Evolutionary conservation across 2,329 filamentous ascomycete genomes (phyloP), one percentile per base, ranked within the genome.

Genomic region (Dothideomycetes sp.): DNA sequence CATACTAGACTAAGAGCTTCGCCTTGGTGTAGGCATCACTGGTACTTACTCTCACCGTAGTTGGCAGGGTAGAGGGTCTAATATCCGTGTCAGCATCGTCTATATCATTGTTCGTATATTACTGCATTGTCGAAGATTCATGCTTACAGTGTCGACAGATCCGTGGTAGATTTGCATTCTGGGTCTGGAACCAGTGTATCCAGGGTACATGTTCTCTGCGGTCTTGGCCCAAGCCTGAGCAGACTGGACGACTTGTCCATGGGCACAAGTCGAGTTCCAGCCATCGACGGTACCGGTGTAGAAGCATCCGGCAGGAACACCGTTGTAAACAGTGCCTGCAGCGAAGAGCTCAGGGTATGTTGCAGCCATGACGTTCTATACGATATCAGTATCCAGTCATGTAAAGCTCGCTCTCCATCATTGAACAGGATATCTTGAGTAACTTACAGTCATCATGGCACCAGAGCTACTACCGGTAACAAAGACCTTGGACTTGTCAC

Each of bases 121-220:
- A n/a, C n/a, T n/a, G n/a, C n/a, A n/a, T n/a, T n/a, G n/a, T n/a
- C n/a, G n/a, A n/a, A n/a, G n/a, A n/a, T n/a, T n/a, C n/a, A n/a
- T n/a, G n/a, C n/a, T n/a, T n/a, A n/a, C n/a, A 28, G 35, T 38
- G 51, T 78, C 74, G 3, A 53, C 56, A 25, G 65, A 68, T 28
- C 74, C 74, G 51, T 78, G 74, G 60, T 70, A 77, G 51, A 77
- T 65, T 53, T 74, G 70, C 66, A 78, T 71, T 41, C 64, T 65
- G 2, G 74, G 73, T 2, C 70, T 61, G 1, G 62, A 41, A 3
- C 72, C 71, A 12, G 56, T 59, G 51, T 74, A 75, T 4, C 63
- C 67, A 0, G 69, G 67, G 48, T 73, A 68, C 65, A 72, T 74
- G 28, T 50, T 57, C 18, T 59, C 54, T 10, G 66, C 70, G 17